phyloP scores from a whole-genome alignment of 2,329 filamentous ascomycete species.

The Hymenoscyphus occultus region DNA sequence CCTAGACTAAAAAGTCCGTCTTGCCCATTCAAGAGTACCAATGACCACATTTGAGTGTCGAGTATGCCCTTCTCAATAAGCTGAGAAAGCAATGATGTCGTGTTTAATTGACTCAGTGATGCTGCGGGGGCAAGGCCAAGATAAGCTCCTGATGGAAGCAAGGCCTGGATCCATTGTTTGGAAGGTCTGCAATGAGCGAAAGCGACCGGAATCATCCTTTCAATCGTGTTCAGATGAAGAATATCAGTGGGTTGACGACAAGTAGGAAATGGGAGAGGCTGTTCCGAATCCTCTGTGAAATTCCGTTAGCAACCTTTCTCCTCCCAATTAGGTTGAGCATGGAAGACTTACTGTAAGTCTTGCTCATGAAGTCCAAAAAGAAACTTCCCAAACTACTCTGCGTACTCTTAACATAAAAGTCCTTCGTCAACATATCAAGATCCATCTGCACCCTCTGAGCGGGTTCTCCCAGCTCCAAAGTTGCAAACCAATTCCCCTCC shows the following conservation, averaged over 20 bases:
- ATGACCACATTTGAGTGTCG: constrained; percentile 23
- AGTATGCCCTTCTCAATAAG: constrained; percentile 21
- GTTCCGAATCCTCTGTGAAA: constrained; percentile 18
- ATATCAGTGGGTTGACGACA: constrained; percentile 22
- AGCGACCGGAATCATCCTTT: constrained; percentile 14
- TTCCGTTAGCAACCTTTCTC: not conserved
- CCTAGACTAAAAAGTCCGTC: constrained; percentile 28
- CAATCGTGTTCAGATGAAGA: constrained; percentile 18
- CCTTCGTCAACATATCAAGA: constrained; percentile 27
- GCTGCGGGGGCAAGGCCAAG: constrained; percentile 24
- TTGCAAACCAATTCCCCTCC: constrained; percentile 25
- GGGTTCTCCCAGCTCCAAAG: constrained; percentile 23
- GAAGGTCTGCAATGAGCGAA: constrained; percentile 29
- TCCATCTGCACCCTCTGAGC: constrained; percentile 25
- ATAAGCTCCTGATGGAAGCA: constrained; percentile 24
- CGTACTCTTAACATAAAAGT: constrained; percentile 24
- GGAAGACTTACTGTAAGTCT: constrained; percentile 20
- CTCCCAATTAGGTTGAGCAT: not conserved
- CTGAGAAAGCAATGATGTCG: constrained; percentile 18
- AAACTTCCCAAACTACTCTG: constrained; percentile 19
- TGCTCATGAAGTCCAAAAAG: constrained; percentile 22
- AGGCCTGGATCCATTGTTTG: constrained; percentile 22
- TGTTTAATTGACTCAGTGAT: constrained; percentile 22
- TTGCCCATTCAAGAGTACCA: constrained; percentile 24
- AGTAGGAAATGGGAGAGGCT: constrained; percentile 20